phyloP scores from a whole-genome alignment of 164 flowering plant genomes.

The Hamamelis virginiana region DNA sequence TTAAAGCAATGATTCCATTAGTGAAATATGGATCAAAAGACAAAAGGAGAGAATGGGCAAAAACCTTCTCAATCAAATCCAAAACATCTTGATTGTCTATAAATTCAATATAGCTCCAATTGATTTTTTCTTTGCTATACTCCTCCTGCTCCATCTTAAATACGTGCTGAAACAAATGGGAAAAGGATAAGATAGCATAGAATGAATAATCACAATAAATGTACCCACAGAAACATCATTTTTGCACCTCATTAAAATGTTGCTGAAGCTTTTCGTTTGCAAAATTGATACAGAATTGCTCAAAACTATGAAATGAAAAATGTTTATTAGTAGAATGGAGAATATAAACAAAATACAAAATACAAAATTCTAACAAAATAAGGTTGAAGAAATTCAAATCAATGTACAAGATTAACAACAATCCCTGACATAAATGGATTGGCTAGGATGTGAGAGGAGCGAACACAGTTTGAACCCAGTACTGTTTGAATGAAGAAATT shows the following conservation, averaged over 20 bases:
- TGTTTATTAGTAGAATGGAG: neutral
- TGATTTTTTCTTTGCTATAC: conserved; percentile 77
- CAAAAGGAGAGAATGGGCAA: conserved; percentile 1
- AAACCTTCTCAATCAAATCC: conserved; percentile 94
- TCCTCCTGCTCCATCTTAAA: conserved; percentile 99
- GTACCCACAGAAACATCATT: neutral
- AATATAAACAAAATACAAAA: neutral
- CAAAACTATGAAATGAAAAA: conserved; percentile 57
- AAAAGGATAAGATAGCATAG: neutral
- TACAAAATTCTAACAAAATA: neutral
- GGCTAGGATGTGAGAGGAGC: neutral
- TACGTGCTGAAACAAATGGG: conserved; percentile 66
- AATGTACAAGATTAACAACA: neutral
- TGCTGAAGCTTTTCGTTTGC: conserved; percentile 99
- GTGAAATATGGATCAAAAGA: neutral
- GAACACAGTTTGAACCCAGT: neutral
- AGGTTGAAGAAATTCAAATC: neutral
- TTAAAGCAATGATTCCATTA: neutral
- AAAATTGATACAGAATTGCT: conserved; percentile 96
- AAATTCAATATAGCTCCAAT: conserved; percentile 97
- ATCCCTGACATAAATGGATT: neutral
- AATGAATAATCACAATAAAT: neutral
- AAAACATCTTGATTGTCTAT: conserved; percentile 96
- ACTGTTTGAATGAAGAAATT: neutral
- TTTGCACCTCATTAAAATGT: conserved; percentile 90